Base-by-base conservation (phyloP, 2,329 filamentous ascomycete species). In the Aspergillus sp. region DNA sequence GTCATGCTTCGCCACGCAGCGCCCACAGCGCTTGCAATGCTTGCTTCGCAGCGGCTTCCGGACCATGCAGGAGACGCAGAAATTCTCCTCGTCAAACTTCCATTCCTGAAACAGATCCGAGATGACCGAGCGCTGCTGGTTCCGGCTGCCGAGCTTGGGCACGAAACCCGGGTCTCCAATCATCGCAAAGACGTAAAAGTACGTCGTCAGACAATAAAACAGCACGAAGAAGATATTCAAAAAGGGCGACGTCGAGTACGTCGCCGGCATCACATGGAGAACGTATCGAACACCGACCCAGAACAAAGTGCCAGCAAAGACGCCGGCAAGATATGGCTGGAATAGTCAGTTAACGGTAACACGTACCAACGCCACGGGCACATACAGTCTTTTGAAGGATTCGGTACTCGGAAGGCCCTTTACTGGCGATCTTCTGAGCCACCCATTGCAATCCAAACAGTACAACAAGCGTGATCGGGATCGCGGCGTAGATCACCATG, bases 1-100 rank as follows among this genome's bases (percentile, higher is more conserved):
- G 68, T 99, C 94, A 74, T 96, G 90, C 72, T 95, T 95, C 50
- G 93, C 91, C 49, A 99, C 89, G 69, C 94, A 99, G 58, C 93
- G 88, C 64, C 88, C 85, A 70, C 94, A 99, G 55, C 89, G 82
- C 66, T 87, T 88, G 76, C 94, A 99, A 74, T 99, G 94, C 77
- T 97, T 99, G 76, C 92, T 96, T 60, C 94, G 84, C 55, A 99
- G 75, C 3, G 94, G 94, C 60, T 89, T 93, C 49, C 93, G 84
- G 61, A 95, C 89, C 92, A 97, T 95, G 76, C 94, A 99, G 45
- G 84, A 84, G 24, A 95, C 86, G 71, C 94, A 99, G 66, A 97
- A 99, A 69, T 96, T 93, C 55, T 86, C 79, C 67, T 96, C 93
- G 66, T 99, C 92, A 69, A 93, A 99, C 65, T 90, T 94, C 85